Base-by-base conservation (phyloP, 23 red algal genomes). In the Gracilaria vermiculophylla region DNA sequence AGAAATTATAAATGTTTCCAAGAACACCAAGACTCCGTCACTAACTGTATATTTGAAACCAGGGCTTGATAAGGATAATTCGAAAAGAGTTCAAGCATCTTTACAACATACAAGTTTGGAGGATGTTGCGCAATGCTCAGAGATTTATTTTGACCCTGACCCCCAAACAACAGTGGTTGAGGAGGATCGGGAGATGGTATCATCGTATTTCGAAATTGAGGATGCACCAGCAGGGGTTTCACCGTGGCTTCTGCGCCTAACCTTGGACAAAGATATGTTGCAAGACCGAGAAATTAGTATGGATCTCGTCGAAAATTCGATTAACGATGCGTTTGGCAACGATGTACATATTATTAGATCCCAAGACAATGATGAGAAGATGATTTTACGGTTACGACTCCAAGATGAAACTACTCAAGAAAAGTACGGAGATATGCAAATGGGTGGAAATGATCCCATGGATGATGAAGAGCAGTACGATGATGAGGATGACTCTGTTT, bases 1-100 rank as follows among this genome's bases (percentile, higher is more conserved):
- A 55, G 97, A 99, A 57, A 86, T 99, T 20, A 99, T 99, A 45
- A 99, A 99, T 82, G 90, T 99, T 0, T 92, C 97, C 7, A 95
- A 90, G 57, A 89, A 94, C 27, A 80, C 91, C 8, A 99, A 99
- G 79, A 99, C 93, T 52, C 97, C 97, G 19, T 99, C 97, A n/a
- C 88, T 99, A 19, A 95, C 93, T 49, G 92, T 99, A n/a, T 99
- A 90, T 82, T 77, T 98, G 85, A 93, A 78, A 74, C 39, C 27
- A 40, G 92, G 85, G 6, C 31, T 51, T 6, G 97, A 99, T 44
- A 78, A 51, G 62, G 97, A 99, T 53, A 85, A 74, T 57, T 93
- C 97, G 23, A 99, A 99, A 69, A 57, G 58, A 61, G 92, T 99
- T 20, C 90, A 93, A 80, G 88, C 91, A 45, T 87, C 94, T 50